Base-by-base conservation (phyloP, 2,329 filamentous ascomycete genomes). In the Orbilia blumenaviensis region DNA sequence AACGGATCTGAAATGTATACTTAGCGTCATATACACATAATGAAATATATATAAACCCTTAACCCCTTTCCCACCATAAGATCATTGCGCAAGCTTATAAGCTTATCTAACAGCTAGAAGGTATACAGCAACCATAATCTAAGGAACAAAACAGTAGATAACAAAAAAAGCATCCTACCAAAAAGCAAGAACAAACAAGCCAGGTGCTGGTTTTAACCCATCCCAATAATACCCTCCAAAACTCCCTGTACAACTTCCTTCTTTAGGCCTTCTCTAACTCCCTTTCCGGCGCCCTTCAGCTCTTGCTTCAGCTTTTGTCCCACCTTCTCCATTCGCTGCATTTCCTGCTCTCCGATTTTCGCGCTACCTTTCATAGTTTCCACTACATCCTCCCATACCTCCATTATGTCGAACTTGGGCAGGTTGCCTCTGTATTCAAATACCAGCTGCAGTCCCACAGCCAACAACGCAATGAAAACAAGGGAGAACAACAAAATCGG, bases 241-340 rank as follows among this genome's bases (percentile, higher is more conserved):
- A 76, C 72, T 14, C 72, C 72, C 14, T 76, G 72, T 29, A 76
- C 54, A 32, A 76, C 72, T 32, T 76, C 72, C 41, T 76, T 76
- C 38, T 76, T 76, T 12, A 76, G 38, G 0, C 72, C 72, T 54
- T 76, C 64, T 12, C 60, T 38, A 29, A 76, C 72, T 14, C 72
- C 72, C n/a, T 50, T 76, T 6, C 72, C 72, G 10, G 72, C 72
- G 23, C 72, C 58, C 41, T 69, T 64, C 41, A 76, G 27, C 32
- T 76, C 72, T 36, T 64, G 48, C 34, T 69, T 76, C 29, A 76
- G 34, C 25, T 61, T 69, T 60, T 66, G 68, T 10, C 72, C 72
- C 72, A 76, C 66, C 41, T 76, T 69, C 21, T 76, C 72, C 16
- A 69, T 41, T 16, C 42, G 27, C 7, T 76, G 72, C 14, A 76